Percentiles rank a stretch among this genome's conserved stretches.
phyloP scores from a whole-genome alignment of 169 alveolate genomes.

The Pseudocohnilembus persalinus region DNA sequence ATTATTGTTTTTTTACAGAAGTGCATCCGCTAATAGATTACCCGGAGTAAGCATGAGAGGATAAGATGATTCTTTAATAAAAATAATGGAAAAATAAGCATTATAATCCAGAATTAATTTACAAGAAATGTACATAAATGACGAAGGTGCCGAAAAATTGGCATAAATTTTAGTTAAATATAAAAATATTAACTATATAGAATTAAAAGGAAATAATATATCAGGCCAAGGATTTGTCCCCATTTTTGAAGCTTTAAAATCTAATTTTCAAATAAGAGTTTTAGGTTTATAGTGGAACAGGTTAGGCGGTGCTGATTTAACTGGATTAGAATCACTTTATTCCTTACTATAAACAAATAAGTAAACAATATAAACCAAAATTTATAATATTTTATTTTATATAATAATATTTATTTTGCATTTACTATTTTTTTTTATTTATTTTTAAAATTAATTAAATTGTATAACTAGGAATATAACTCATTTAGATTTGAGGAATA shows the following conservation, averaged over 20 bases:
- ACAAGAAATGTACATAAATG: neutral
- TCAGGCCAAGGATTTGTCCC: neutral
- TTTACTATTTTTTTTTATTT: no score
- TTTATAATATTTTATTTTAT: no score
- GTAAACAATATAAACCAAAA: no score
- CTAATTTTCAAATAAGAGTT: slow-evolving; percentile 6
- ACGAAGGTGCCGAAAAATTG: neutral
- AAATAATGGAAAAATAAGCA: neutral
- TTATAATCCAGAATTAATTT: neutral
- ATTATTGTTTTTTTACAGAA: no score
- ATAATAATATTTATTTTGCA: no score
- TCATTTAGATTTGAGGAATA: slow-evolving; percentile 28
- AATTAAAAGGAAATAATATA: slow-evolving; percentile 26
- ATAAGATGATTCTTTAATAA: neutral
- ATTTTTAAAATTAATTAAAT: no score
- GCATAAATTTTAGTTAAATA: neutral
- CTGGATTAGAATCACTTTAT: slow-evolving; percentile 17
- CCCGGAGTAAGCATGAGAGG: no score
- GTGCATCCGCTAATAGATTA: no score
- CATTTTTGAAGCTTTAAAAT: slow-evolving; percentile 1
- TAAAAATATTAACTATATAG: neutral
- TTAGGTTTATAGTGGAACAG: slow-evolving; percentile 22
- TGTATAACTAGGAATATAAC: neutral
- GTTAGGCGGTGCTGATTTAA: slow-evolving; percentile 7
- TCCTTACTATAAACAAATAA: neutral